phyloP scores from a whole-genome alignment of 148 eudicot species.

The Drosera capensis region DNA sequence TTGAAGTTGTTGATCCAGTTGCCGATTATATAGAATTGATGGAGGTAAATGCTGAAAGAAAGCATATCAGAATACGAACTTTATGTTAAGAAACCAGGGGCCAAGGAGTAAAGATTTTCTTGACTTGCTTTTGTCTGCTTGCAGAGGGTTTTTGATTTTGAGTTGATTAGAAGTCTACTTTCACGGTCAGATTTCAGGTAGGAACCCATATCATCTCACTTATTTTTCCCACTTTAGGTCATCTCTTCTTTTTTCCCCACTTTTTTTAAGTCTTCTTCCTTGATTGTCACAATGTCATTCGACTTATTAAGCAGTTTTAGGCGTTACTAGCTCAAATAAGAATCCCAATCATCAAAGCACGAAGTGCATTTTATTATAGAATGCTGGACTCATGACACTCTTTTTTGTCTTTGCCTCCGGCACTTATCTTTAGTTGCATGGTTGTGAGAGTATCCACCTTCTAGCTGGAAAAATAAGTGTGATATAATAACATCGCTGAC shows the following conservation, averaged over 20 bases:
- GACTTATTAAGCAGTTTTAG: no score
- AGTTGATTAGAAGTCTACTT: conserved; percentile 72
- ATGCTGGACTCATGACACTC: no score
- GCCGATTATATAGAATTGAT: conserved; percentile 83
- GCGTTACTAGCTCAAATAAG: no score
- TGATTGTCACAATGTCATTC: no score
- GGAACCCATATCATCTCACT: conserved; percentile 2
- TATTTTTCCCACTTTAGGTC: not conserved
- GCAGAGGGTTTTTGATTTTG: conserved; percentile 98
- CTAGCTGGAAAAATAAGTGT: no score
- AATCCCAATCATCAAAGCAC: no score
- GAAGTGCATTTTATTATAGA: no score
- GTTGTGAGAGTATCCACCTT: no score
- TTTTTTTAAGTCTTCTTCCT: no score
- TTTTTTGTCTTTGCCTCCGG: no score
- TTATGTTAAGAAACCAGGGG: not conserved
- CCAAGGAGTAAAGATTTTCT: not conserved
- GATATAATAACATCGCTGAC: no score
- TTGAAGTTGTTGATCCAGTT: conserved; percentile 95
- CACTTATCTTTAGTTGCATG: no score
- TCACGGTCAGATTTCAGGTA: conserved; percentile 84
- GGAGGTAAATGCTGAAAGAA: conserved; percentile 37
- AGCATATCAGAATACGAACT: not conserved
- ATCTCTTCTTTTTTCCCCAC: not conserved
- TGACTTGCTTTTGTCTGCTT: conserved; percentile 3